Base-by-base conservation (phyloP, 192 early-diverging fungal genomes). In the Coemansia sp. region DNA sequence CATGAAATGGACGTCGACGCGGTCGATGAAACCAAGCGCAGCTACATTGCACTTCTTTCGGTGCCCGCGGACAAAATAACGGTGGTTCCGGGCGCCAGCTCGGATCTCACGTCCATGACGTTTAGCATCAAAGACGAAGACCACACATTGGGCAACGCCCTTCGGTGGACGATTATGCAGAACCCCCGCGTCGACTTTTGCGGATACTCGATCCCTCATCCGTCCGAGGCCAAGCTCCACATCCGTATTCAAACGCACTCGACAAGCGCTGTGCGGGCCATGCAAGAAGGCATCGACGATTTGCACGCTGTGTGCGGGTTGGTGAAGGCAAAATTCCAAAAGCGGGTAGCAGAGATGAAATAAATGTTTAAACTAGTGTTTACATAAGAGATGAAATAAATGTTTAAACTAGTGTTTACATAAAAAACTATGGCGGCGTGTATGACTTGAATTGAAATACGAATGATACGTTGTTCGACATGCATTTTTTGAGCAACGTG, bases 121-220 rank as follows among this genome's bases (percentile, higher is more conserved):
- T 97, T 99, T 62, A 85, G 81, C 32, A 84, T 99, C 58, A 85
- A 86, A 67, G 91, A 95, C 63, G 95, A 99, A 78, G 97, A 97
- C 76, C 97, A 99, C 73, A 99, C 97, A 3, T 83, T 99, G 6
- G 95, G 95, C 53, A 98, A 98, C 80, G 75, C 94, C 2, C 84
- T 99, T 48, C 88, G 97, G 63, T 95, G 92, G 84, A 81, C 90
- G 48, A 84, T 99, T 14, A 95, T 96, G 90, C 94, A 98, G 72
- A 97, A 98, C 77, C 87, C 92, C 22, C 82, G 88, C 49, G 94
- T 97, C 22, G 86, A 88, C 43, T 96, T 93, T 70, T 96, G 94
- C 71, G 94, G 94, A 51, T 99, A 99, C 83, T 92, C 95, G 21
- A 92, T 98, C 39, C 95, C 97, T 5, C 97, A 99, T 67, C 97